Evolutionary conservation across 306 rosid genomes (phyloP), one percentile per base, ranked within the genome.

Genomic region (Neltuma alba): DNA sequence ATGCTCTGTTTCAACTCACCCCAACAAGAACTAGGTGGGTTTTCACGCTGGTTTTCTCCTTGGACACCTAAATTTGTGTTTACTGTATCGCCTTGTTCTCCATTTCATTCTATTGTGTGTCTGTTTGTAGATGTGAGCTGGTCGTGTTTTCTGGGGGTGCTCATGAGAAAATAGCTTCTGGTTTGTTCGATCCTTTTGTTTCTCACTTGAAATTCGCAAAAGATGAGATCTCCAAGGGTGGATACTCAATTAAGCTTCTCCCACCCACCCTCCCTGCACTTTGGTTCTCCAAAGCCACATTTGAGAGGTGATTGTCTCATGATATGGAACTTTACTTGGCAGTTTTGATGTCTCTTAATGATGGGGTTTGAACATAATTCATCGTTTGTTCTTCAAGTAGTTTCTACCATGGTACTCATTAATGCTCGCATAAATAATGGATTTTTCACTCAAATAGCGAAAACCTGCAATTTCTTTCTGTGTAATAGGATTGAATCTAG

Each of bases 191-290:
- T 12, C 94, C 94, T 44, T 90, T 90, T 20, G 37, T 86, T 74
- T 76, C 90, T 79, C 92, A 90, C 79, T 87, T 90, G 68, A 88
- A 86, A 33, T 88, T 81, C 74, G 76, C 75, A 4, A 83, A 81
- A 57, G 90, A 90, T 86, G 90, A 90, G 90, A 88, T 90, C 86
- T 86, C 88, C 18, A 88, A 87, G 85, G 92, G 90, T 74, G 92
- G 94, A 14, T 88, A 90, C 86, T 90, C 92, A 1, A 90, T 90
- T 77, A 83, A 85, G 86, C 90, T 88, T 30, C 81, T 83, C 36
- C 94, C 94, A 23, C 84, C 92, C 2, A 20, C 75, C 37, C 74
- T 62, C 18, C 34, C 28, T 81, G 85, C 88, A 25, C 79, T 64
- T 42, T 88, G 92, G 92, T 90, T 90, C 83, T 84, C 94, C 67